phyloP scores from a whole-genome alignment of 2,329 filamentous ascomycete genomes.

The Scytalidium sp. region DNA sequence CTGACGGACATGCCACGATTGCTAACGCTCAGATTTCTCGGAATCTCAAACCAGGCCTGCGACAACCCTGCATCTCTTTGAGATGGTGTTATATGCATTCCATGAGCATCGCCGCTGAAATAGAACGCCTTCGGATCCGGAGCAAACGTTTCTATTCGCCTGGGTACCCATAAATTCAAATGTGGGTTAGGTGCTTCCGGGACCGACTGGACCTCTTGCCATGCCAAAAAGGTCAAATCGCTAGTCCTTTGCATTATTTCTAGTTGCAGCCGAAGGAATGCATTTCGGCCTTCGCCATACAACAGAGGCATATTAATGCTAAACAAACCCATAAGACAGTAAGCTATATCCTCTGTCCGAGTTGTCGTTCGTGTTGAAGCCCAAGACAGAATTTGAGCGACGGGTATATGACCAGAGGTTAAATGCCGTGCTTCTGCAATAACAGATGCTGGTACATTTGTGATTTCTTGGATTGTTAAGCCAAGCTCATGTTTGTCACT shows the following conservation, averaged over 20 bases:
- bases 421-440: not conserved
- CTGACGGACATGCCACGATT: too few relatives aligned
- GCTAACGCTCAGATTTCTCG: too few relatives aligned
- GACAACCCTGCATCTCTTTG: too few relatives aligned
- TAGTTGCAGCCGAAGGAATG: conserved; percentile 32
- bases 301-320: conserved; percentile 39
- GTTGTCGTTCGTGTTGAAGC: conserved; percentile 32
- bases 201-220: too few relatives aligned
- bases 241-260: conserved; percentile 29
- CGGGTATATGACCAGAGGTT: not conserved
- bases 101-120: too few relatives aligned
- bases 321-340: conserved; percentile 41
- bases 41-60: too few relatives aligned
- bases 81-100: too few relatives aligned
- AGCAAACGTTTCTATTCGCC: too few relatives aligned
- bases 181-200: too few relatives aligned
- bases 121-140: too few relatives aligned
- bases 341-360: conserved; percentile 38
- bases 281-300: conserved; percentile 35
- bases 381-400: conserved; percentile 39
- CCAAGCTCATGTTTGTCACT: conserved; percentile 3
- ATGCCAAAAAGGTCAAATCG: conserved; percentile 29
- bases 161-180: too few relatives aligned
- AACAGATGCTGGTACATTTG: not conserved
- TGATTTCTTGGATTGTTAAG: not conserved